Evolutionary conservation across 345 rosid genomes (phyloP).

Genomic region (Atalantia buxifolia): DNA sequence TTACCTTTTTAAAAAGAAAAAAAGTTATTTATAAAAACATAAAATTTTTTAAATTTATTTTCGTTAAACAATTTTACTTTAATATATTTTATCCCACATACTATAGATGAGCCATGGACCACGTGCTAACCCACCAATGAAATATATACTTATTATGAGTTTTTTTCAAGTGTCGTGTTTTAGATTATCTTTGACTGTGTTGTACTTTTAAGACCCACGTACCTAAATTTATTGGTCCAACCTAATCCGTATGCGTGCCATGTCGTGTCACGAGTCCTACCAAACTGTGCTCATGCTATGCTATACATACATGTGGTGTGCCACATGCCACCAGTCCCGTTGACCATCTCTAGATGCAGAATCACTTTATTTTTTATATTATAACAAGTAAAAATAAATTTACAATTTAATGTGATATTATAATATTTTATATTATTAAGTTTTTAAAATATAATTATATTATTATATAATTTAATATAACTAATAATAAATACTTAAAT

Average conservation of each 20-base stretch:
- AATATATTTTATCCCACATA: no score
- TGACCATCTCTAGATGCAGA: accelerated
- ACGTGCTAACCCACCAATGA: accelerated
- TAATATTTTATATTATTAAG: no score
- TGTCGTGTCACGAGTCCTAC: accelerated
- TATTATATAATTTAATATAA: no score
- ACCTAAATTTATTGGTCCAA: accelerated
- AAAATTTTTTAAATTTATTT: no score
- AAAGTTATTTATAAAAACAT: no score
- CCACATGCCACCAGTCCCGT: accelerated
- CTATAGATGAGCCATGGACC: accelerated
- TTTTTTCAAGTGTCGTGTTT: accelerated
- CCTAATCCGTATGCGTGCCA: accelerated
- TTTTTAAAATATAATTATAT: no score
- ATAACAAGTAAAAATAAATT: no score
- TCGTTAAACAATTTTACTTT: no score
- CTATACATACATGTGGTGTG: accelerated
- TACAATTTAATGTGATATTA: no score
- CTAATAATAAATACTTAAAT: no score
- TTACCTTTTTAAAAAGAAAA: no score
- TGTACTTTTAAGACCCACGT: accelerated
- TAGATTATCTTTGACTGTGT: accelerated
- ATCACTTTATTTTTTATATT: no score
- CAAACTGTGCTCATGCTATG: accelerated
- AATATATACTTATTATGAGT: accelerated